Evolutionary conservation across 73 alveolate genomes (phyloP).

Genomic region (Breviolum minutum): DNA sequence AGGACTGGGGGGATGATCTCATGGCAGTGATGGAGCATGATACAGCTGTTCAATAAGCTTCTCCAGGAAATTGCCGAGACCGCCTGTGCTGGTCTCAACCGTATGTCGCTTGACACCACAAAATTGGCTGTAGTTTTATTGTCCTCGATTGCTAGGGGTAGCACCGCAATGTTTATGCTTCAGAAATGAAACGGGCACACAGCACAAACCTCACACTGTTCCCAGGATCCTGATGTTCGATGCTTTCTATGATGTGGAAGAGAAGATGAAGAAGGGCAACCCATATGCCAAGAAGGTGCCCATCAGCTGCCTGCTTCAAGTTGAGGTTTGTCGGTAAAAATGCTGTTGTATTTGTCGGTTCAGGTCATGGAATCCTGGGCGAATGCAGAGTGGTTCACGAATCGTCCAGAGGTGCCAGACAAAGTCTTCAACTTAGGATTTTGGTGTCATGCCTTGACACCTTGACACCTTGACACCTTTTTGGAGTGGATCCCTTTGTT

Average conservation of each 20-base stretch:
- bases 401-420: conserved; percentile 77
- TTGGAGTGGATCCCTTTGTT: background rate
- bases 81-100: conserved; percentile 40
- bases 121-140: too few species aligned
- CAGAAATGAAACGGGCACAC: background rate
- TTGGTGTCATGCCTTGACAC: background rate
- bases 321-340: background rate
- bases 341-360: background rate
- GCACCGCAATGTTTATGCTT: too few species aligned
- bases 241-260: conserved; percentile 90
- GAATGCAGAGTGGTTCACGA: conserved; percentile 91
- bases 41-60: too few species aligned
- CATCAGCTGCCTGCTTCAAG: background rate
- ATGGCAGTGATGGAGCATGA: background rate
- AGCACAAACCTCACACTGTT: background rate
- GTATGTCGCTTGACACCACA: conserved; percentile 29
- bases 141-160: too few species aligned
- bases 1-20: background rate
- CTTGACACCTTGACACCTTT: background rate
- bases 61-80: conserved; percentile 58
- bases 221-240: conserved; percentile 86
- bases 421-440: background rate
- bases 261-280: conserved; percentile 94
- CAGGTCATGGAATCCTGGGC: conserved; percentile 95
- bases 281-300: conserved; percentile 69